phyloP scores from a whole-genome alignment of 768 basidiomycete species.

The Gautieria morchelliformis region DNA sequence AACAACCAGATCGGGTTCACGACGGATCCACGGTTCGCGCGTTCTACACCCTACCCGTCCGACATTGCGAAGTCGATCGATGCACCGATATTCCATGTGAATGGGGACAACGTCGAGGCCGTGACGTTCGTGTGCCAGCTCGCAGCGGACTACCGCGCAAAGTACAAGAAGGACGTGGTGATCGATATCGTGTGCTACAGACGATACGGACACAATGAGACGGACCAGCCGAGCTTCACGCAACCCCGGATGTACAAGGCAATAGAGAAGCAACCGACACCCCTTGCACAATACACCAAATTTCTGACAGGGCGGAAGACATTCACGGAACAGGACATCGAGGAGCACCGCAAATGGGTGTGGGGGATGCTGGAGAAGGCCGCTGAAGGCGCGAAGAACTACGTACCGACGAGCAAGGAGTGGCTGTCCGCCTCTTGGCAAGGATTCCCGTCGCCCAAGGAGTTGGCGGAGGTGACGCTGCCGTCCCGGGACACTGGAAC shows the following conservation, averaged over 20 bases:
- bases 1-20: constrained; percentile 99
- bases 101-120: constrained; percentile 96
- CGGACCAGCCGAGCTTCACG: constrained; percentile 97
- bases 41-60: constrained; percentile 95
- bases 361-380: constrained; percentile 99
- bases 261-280: constrained; percentile 87
- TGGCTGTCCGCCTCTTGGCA: constrained; percentile 99
- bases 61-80: constrained; percentile 99
- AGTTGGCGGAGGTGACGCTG: constrained; percentile 85
- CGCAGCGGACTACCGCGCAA: constrained; percentile 95
- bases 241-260: constrained; percentile 99
- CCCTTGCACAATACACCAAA: constrained; percentile 86
- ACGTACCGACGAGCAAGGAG: constrained; percentile 88
- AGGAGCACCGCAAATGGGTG: constrained; percentile 99
- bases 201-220: constrained; percentile 99
- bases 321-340: constrained; percentile 92
- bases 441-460: constrained; percentile 95
- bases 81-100: constrained; percentile 98
- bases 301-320: constrained; percentile 84
- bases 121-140: constrained; percentile 98
- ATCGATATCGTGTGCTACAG: constrained; percentile 98
- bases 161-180: constrained; percentile 98
- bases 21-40: constrained; percentile 94
- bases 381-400: constrained; percentile 88
- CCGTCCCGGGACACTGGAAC: constrained; percentile 86